Evolutionary conservation across 2,329 filamentous ascomycete species (phyloP), one percentile per base, ranked within the genome.

Genomic region (Cordyceps fumosorosea): DNA sequence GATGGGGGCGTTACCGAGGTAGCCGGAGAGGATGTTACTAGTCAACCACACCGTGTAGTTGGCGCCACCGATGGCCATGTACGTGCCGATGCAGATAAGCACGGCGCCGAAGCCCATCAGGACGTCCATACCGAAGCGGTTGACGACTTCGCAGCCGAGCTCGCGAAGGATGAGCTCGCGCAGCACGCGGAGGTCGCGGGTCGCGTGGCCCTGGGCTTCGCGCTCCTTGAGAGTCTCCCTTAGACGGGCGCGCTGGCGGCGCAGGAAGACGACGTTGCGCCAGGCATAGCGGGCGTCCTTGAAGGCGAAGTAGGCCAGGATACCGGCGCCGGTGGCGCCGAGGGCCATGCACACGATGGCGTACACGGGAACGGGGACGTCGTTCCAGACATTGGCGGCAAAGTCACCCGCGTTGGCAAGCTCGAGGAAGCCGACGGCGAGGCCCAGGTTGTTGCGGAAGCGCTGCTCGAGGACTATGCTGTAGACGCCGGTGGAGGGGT

Each of bases 381-480:
- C 65, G 65, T 85, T 84, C 80, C 80, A 85, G 1, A 84, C 77
- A 60, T 85, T 84, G 61, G 82, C 82, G 0, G 82, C 80, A 60
- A 84, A 84, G 65, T 85, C 82, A 2, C 77, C 77, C 0, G 81
- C 80, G 66, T 85, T 85, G 59, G 79, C 80, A 2, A 84, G 73
- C 64, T 85, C 82, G 20, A 85, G 77, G 54, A 80, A 80, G 0
- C 81, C 83, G 1, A 83, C 70, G 5, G 67, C 68, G 29, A 68
- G 67, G 24, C 68, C 64, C 1, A 75, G 67, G 20, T 75, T 69
- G 62, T 73, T 73, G 40, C 67, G 62, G 6, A 73, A 64, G 0
- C 67, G 68, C 4, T 56, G 56, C 56, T 63, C 56, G 32, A 56
- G 57, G 37, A 63, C 50, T 16, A 56, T 51, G 6, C 24, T 16